These are phyloP conservation scores for Coniochaeta ligniaria DNA, from an alignment of 2,329 filamentous ascomycete species.

Conservation along the genomic window DNA sequence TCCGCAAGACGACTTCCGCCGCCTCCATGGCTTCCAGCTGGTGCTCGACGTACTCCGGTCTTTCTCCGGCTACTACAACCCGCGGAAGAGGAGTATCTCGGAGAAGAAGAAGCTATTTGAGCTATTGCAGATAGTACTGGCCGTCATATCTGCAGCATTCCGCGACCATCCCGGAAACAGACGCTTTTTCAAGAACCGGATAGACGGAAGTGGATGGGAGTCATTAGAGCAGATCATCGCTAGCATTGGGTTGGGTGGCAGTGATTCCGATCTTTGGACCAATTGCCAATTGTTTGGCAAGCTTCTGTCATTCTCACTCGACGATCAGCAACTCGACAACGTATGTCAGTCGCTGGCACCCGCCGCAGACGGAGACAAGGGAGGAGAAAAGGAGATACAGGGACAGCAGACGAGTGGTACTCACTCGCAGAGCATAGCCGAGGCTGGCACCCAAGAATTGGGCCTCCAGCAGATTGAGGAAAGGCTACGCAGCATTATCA, in stretches of 20 bases:
- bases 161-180: slow-evolving; percentile 78
- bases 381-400: neutral
- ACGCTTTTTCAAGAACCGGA: slow-evolving; percentile 72
- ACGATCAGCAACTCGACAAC: slow-evolving; percentile 65
- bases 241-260: slow-evolving; percentile 57
- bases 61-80: slow-evolving; percentile 71
- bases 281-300: slow-evolving; percentile 73
- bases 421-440: neutral
- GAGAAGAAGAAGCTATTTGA: slow-evolving; percentile 61
- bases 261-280: slow-evolving; percentile 61
- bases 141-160: slow-evolving; percentile 68
- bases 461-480: slow-evolving; percentile 20
- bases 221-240: slow-evolving; percentile 66
- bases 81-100: slow-evolving; percentile 49
- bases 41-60: slow-evolving; percentile 63
- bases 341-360: slow-evolving; percentile 51
- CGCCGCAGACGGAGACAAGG: neutral
- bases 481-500: slow-evolving; percentile 40
- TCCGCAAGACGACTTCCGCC: slow-evolving; percentile 74
- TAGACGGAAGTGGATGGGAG: slow-evolving; percentile 73
- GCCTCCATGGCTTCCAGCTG: slow-evolving; percentile 69
- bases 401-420: neutral
- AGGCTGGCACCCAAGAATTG: neutral
- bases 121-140: slow-evolving; percentile 64
- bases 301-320: slow-evolving; percentile 72